A percentile compares a stretch with the other conserved stretches of the same genome.
phyloP scores from a whole-genome alignment of 805 yeast species.

The Dipodascus geniculatus region DNA sequence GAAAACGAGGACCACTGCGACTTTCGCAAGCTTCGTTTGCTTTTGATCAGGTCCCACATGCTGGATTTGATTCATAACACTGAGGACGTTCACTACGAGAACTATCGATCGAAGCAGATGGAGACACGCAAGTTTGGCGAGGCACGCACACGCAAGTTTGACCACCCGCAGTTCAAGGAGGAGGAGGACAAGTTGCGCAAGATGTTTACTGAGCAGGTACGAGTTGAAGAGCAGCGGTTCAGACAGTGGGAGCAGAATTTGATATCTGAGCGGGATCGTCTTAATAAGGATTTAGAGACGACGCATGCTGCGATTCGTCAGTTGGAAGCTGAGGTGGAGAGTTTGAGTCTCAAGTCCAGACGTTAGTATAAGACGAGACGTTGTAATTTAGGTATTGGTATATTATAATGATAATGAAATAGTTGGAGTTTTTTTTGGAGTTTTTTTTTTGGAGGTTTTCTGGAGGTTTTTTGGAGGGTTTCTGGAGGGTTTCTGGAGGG shows the following conservation, averaged over 20 bases:
- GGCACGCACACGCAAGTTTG: conserved; percentile 28
- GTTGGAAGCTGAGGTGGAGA: conserved; percentile 26
- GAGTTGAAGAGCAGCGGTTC: conserved; percentile 92
- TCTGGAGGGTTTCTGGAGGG: too few species aligned
- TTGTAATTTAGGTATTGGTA: too few species aligned
- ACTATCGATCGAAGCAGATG: conserved; percentile 49
- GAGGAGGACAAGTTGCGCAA: conserved; percentile 91
- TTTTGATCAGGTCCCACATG: conserved; percentile 60
- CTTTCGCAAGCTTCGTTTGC: conserved; percentile 48
- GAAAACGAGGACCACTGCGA: conserved; percentile 74
- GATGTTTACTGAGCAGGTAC: conserved; percentile 92
- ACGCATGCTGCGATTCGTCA: conserved; percentile 41
- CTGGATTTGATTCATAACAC: conserved; percentile 69
- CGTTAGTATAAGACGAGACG: too few species aligned
- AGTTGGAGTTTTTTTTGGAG: too few species aligned
- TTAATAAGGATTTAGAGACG: conserved; percentile 87
- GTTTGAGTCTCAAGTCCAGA: conserved; percentile 12
- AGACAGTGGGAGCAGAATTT: conserved; percentile 98
- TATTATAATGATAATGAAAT: too few species aligned
- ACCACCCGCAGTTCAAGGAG: conserved; percentile 89
- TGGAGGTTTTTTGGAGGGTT: too few species aligned
- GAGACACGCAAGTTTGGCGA: conserved; percentile 35
- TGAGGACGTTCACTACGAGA: conserved; percentile 58
- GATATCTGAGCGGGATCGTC: conserved; percentile 85
- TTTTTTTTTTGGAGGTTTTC: too few species aligned